These are phyloP conservation scores for Eutypella sp. DNA, from an alignment of 2,329 filamentous ascomycete genomes.

Conservation along the genomic window DNA sequence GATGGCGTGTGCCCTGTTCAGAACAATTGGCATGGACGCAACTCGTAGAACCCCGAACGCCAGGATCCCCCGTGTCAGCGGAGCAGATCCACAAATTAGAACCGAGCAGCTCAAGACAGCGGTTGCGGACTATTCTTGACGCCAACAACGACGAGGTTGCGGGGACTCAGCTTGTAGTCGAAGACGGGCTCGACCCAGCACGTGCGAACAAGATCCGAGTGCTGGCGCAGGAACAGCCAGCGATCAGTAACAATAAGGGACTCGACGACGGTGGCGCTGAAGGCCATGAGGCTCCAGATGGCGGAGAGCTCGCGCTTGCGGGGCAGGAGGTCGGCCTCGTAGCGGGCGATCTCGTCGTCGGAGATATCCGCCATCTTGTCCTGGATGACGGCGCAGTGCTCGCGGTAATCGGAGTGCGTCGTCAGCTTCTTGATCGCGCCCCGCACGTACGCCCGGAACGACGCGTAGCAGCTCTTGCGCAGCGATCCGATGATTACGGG, in stretches of 20 bases:
- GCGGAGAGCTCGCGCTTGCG: slow-evolving; percentile 78
- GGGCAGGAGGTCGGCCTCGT: slow-evolving; percentile 59
- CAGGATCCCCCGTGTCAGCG: too few relatives aligned
- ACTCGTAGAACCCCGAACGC: too few relatives aligned
- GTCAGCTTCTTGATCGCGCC: slow-evolving; percentile 75
- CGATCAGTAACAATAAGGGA: slow-evolving; percentile 85
- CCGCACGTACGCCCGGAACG: slow-evolving; percentile 71
- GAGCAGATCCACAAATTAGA: too few relatives aligned
- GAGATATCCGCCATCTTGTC: slow-evolving; percentile 64
- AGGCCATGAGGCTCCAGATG: slow-evolving; percentile 94
- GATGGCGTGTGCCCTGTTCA: too few relatives aligned
- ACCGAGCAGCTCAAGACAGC: slow-evolving; percentile 10
- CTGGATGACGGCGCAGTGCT: slow-evolving; percentile 52
- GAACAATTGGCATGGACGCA: too few relatives aligned
- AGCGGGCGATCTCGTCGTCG: slow-evolving; percentile 69
- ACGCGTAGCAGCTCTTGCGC: slow-evolving; percentile 71
- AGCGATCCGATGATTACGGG: slow-evolving; percentile 85
- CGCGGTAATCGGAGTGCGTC: slow-evolving; percentile 49
- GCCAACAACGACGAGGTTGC: slow-evolving; percentile 90
- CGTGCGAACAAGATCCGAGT: slow-evolving; percentile 61
- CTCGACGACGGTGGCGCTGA: slow-evolving; percentile 84
- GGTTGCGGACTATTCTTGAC: slow-evolving; percentile 57
- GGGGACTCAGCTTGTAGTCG: slow-evolving; percentile 77
- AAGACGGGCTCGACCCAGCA: slow-evolving; percentile 94
- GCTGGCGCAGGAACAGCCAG: slow-evolving; percentile 81